phyloP scores from a whole-genome alignment of 2,329 filamentous ascomycete genomes.

The Diaporthe ampelina region DNA sequence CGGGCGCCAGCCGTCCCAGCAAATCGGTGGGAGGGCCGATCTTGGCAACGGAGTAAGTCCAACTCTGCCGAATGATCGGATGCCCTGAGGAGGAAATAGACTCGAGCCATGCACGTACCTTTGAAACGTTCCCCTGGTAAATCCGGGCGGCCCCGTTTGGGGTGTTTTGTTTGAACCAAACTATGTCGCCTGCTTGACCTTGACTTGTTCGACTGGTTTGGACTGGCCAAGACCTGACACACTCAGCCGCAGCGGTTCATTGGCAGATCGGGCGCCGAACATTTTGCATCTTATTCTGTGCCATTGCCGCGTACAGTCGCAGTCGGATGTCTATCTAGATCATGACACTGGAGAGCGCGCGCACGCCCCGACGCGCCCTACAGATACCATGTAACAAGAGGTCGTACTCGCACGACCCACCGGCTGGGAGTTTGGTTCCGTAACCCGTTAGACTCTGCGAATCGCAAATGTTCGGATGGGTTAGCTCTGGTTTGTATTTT shows the following conservation, averaged over 20 bases:
- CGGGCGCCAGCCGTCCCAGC: slow-evolving; percentile 9
- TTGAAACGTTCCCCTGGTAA: slow-evolving; percentile 24
- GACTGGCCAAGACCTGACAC: neutral
- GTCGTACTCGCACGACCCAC: slow-evolving; percentile 21
- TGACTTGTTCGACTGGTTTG: neutral
- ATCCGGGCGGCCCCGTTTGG: neutral
- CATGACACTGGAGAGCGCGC: neutral
- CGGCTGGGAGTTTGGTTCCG: neutral
- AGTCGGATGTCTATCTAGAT: neutral
- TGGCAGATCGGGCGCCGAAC: slow-evolving; percentile 8
- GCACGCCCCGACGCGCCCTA: neutral
- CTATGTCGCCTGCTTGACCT: neutral
- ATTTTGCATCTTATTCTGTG: neutral
- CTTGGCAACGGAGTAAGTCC: slow-evolving; percentile 13
- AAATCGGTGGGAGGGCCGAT: neutral
- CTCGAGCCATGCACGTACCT: slow-evolving; percentile 24
- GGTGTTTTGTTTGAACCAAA: slow-evolving; percentile 16
- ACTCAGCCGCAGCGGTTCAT: neutral
- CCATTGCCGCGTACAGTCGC: neutral
- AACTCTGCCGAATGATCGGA: slow-evolving; percentile 11
- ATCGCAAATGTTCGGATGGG: slow-evolving; percentile 7
- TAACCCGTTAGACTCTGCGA: slow-evolving; percentile 3
- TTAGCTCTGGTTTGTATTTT: neutral
- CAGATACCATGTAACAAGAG: slow-evolving; percentile 6
- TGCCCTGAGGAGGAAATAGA: neutral